Conservation (phyloP, 345 rosid genomes). For the Pistacia integerrima region DNA sequence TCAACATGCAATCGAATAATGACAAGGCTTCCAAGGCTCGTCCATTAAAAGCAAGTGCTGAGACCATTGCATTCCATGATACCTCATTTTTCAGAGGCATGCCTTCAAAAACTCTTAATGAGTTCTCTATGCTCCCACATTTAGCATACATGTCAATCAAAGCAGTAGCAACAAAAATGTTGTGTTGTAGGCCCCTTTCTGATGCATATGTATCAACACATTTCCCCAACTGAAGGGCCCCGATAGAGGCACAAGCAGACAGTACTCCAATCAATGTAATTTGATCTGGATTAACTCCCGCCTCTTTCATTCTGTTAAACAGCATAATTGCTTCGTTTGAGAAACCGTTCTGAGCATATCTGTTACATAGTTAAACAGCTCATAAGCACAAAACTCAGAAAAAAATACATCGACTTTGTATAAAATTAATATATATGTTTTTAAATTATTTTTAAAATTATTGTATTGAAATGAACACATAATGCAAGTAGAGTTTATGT, state of each 20-base stretch:
- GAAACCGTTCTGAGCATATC: slow-evolving; percentile 83
- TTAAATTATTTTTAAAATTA: background rate
- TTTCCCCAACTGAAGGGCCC: slow-evolving; percentile 78
- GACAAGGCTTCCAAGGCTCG: slow-evolving; percentile 61
- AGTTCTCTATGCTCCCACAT: slow-evolving; percentile 72
- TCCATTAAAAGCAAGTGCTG: slow-evolving; percentile 82
- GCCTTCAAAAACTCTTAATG: slow-evolving; percentile 64
- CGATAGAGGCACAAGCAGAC: slow-evolving; percentile 80
- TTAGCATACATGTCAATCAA: slow-evolving; percentile 90
- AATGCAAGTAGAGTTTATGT: background rate
- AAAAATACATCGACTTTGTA: slow-evolving; percentile 1
- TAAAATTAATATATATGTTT: background rate
- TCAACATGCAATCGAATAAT: slow-evolving; percentile 57
- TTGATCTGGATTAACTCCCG: slow-evolving; percentile 46
- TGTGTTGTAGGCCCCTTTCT: slow-evolving; percentile 41
- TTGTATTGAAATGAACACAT: background rate
- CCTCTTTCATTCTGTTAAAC: slow-evolving; percentile 55
- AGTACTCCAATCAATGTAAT: slow-evolving; percentile 61
- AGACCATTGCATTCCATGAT: slow-evolving; percentile 92
- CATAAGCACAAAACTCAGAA: slow-evolving; percentile 5
- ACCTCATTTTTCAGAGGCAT: slow-evolving; percentile 77
- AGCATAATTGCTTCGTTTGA: slow-evolving; percentile 66
- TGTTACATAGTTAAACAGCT: slow-evolving; percentile 27
- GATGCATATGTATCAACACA: slow-evolving; percentile 56
- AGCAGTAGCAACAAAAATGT: slow-evolving; percentile 71